A percentile compares a stretch with the other conserved stretches of the same genome.
Evolutionary conservation across 2,329 filamentous ascomycete genomes (phyloP).

Genomic region (Parastagonospora nodorum): DNA sequence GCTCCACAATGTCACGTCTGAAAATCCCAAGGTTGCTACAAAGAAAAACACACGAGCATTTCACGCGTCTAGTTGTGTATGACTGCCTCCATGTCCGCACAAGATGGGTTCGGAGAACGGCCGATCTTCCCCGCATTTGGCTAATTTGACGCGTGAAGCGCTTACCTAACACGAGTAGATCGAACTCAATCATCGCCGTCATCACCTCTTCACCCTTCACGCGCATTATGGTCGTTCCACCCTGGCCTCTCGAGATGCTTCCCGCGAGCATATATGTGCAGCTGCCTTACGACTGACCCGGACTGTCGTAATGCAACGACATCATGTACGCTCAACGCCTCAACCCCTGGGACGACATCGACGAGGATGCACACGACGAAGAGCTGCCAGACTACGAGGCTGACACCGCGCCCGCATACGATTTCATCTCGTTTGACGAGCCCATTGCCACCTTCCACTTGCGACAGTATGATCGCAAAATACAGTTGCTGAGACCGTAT

Average conservation of each 20-base stretch:
- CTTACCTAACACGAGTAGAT: conserved; percentile 1
- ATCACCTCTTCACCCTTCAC: not conserved
- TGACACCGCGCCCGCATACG: conserved; percentile 29
- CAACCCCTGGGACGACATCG: conserved; percentile 16
- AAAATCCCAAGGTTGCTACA: no score
- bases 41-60: not conserved
- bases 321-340: conserved; percentile 25
- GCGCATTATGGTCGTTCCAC: not conserved
- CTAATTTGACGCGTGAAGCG: conserved; percentile 1
- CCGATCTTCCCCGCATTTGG: conserved; percentile 3
- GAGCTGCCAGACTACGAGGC: conserved; percentile 35
- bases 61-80: conserved; percentile 1
- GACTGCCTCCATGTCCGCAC: not conserved
- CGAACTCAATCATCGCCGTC: not conserved
- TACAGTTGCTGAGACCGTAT: conserved; percentile 30
- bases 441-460: conserved; percentile 29
- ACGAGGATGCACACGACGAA: conserved; percentile 23
- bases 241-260: not conserved
- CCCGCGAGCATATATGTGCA: conserved; percentile 13
- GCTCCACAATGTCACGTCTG: not conserved
- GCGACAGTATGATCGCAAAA: conserved; percentile 28
- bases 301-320: conserved; percentile 6
- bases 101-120: not conserved
- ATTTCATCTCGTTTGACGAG: conserved; percentile 8
- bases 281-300: conserved; percentile 15